Evolutionary conservation across 1,284 basidiomycete genomes (phyloP).

Genomic region (Schizophyllum amplum): DNA sequence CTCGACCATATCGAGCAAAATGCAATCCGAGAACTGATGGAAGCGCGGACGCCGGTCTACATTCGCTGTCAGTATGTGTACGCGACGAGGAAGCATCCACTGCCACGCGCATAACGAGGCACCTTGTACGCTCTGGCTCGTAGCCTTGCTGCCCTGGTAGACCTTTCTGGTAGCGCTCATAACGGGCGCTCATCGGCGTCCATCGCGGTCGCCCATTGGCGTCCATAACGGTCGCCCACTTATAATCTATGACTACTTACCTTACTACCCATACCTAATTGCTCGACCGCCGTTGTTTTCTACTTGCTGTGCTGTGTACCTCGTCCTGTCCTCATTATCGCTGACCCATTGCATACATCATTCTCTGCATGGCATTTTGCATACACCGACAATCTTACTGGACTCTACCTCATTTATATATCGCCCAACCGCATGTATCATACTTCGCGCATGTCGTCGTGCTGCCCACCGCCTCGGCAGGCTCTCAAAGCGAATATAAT

Average conservation of each 20-base stretch:
- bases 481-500: neutral
- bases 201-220: no score
- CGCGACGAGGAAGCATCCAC: slow-evolving; percentile 25
- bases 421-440: neutral
- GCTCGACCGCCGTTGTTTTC: neutral
- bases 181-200: neutral
- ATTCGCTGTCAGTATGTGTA: slow-evolving; percentile 51
- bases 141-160: neutral
- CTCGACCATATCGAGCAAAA: slow-evolving; percentile 45
- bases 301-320: neutral
- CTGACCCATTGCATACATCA: neutral
- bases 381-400: neutral
- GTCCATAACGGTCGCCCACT: no score
- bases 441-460: neutral
- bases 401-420: neutral
- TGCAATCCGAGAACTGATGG: slow-evolving; percentile 41
- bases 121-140: neutral
- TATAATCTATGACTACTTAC: no score
- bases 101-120: slow-evolving; percentile 22
- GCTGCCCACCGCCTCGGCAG: neutral
- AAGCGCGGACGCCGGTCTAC: slow-evolving; percentile 38
- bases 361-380: neutral
- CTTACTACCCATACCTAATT: neutral
- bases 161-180: neutral
- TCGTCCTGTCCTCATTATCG: neutral